Conservation (phyloP, 1,139 yeast species). For the Pichia kudriavzevii region DNA sequence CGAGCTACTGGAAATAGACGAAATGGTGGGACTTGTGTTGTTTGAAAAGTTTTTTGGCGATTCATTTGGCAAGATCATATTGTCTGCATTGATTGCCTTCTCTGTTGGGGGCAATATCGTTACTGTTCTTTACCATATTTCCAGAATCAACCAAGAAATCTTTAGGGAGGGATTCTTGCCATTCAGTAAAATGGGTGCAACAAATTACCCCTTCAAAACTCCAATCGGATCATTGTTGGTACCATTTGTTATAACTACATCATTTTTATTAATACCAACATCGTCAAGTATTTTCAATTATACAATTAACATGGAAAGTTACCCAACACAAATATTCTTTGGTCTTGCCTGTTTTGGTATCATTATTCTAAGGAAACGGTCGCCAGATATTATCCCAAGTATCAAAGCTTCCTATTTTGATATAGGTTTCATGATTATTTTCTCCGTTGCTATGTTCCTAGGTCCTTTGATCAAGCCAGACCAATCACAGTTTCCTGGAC, state of each 20-base stretch:
- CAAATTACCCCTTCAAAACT: slow-evolving; percentile 51
- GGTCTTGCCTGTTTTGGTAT: slow-evolving; percentile 44
- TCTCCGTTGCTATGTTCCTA: slow-evolving; percentile 35
- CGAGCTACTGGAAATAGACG: slow-evolving; percentile 42
- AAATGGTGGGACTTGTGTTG: slow-evolving; percentile 47
- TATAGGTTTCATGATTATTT: slow-evolving; percentile 32
- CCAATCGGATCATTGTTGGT: slow-evolving; percentile 39
- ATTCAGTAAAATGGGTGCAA: slow-evolving; percentile 42
- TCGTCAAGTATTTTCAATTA: slow-evolving; percentile 40
- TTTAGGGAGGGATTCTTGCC: slow-evolving; percentile 57
- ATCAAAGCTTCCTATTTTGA: slow-evolving; percentile 38
- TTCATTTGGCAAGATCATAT: slow-evolving; percentile 39
- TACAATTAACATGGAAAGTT: slow-evolving; percentile 48
- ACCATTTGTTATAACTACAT: slow-evolving; percentile 27
- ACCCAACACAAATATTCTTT: slow-evolving; percentile 44
- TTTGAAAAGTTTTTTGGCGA: slow-evolving; percentile 51
- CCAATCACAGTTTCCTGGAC: slow-evolving; percentile 29
- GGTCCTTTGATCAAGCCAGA: slow-evolving; percentile 38
- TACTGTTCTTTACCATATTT: slow-evolving; percentile 51
- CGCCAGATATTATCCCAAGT: slow-evolving; percentile 42
- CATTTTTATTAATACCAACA: slow-evolving; percentile 29
- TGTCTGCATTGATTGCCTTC: slow-evolving; percentile 47
- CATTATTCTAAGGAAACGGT: slow-evolving; percentile 35
- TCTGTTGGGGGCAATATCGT: slow-evolving; percentile 57
- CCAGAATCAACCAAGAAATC: slow-evolving; percentile 53